Conservation (phyloP, 345 rosid genomes). For the Isatis tinctoria region DNA sequence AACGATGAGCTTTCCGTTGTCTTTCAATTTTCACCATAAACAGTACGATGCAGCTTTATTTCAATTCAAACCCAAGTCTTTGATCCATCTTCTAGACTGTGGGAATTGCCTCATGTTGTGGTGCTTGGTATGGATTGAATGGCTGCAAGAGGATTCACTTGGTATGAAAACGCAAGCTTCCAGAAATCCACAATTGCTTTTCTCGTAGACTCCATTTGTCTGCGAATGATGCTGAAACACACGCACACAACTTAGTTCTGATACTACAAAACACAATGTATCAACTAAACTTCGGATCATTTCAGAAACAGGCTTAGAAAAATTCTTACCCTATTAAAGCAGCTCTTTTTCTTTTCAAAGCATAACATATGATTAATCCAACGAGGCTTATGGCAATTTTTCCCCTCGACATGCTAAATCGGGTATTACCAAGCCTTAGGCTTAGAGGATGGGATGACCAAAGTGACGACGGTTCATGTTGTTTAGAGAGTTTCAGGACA, state of each 20-base stretch:
- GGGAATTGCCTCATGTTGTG: conserved; percentile 17
- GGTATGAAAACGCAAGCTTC: conserved; percentile 89
- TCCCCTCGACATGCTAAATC: conserved; percentile 42
- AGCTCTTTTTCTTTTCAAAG: conserved; percentile 51
- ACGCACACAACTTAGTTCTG: neutral
- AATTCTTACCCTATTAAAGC: conserved; percentile 46
- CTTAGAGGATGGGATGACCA: conserved; percentile 61
- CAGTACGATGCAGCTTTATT: neutral
- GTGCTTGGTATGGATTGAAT: conserved; percentile 61
- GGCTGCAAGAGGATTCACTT: conserved; percentile 88
- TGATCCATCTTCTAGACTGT: neutral
- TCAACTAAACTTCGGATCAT: neutral
- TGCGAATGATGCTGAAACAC: conserved; percentile 46
- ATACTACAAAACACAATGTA: neutral
- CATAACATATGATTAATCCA: conserved; percentile 44
- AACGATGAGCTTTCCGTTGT: too few species aligned
- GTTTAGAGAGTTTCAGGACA: conserved; percentile 35
- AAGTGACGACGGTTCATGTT: conserved; percentile 26
- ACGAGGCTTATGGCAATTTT: conserved; percentile 56
- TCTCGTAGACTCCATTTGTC: conserved; percentile 41
- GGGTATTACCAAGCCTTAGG: conserved; percentile 50
- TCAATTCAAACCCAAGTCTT: neutral
- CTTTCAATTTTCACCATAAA: too few species aligned
- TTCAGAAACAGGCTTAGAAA: neutral
- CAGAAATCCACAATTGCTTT: conserved; percentile 71